Base-by-base conservation (phyloP, 176 grass and related monocot species). In the Phoenix roebelenii region DNA sequence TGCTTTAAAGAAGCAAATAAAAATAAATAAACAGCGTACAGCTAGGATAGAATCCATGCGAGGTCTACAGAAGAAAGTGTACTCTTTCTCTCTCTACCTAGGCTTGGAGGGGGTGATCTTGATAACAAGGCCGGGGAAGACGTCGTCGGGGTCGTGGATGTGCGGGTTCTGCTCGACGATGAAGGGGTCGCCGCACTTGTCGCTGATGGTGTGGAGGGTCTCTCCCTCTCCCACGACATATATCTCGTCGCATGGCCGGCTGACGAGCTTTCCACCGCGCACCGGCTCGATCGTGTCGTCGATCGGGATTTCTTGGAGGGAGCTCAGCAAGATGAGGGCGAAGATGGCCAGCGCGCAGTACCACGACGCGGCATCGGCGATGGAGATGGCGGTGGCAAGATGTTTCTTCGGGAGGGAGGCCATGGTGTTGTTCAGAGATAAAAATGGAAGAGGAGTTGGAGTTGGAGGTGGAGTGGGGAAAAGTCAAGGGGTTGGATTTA, bases 91-190 rank as follows among this genome's bases (percentile, higher is more conserved):
- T 58, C 48, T 51, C 63, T 74, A 83, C 18, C 26, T 68, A 71
- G 28, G 6, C 51, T 0, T 16, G 60, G 62, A 44, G 3, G 82
- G 89, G 18, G 70, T 89, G 54, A 95, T 83, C 79, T 59, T 66
- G 66, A 89, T 80, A 62, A 89, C 76, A n/a, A 95, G 85, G 58
- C 90, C 90, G 5, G 90, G 90, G 70, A 95, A 95, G 67, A 95
- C 90, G 75, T 95, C 85, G 59, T 89, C 90, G 70, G 85, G 79
- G 68, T 89, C 90, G 54, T 95, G 85, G 67, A 89, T 76, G 54
- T 95, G 90, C 7, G 85, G 85, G 59, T 95, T 95, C n/a, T 62
- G 71, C 79, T 95, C 90, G 7, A 89, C 72, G 58, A 95, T 95
- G 79, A 83, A 78, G 22, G 89, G 82, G 74, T 95, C 89, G 66